Conservation (phyloP, 495 filamentous ascomycete genomes). For the Cercophora scortea region DNA sequence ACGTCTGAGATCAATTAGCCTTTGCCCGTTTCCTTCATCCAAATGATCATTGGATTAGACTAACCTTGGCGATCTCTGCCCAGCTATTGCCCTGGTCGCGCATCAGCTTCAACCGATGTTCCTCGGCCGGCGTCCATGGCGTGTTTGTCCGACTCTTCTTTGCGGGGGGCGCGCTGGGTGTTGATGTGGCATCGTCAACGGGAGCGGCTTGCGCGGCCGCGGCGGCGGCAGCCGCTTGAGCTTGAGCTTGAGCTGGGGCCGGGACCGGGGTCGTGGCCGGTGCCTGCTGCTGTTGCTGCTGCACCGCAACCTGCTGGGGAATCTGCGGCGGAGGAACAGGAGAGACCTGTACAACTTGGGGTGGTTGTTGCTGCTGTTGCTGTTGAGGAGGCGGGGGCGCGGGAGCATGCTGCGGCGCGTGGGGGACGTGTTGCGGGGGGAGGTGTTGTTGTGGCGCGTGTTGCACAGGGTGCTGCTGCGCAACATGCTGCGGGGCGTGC, state of each 20-base stretch:
- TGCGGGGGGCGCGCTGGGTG: slow-evolving; percentile 47
- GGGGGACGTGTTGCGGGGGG: slow-evolving; percentile 11
- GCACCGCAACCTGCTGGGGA: not conserved
- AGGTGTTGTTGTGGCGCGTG: slow-evolving; percentile 11
- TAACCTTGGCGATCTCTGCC: slow-evolving; percentile 95
- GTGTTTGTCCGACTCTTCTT: slow-evolving; percentile 97
- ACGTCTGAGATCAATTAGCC: slow-evolving; percentile 53
- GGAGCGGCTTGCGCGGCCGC: slow-evolving; percentile 24
- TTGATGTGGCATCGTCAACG: slow-evolving; percentile 19
- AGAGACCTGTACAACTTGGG: slow-evolving; percentile 10
- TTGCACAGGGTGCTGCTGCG: slow-evolving; percentile 9
- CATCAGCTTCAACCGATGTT: slow-evolving; percentile 87
- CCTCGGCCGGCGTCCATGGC: slow-evolving; percentile 92
- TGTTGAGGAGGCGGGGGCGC: slow-evolving; percentile 11
- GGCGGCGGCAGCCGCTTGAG: too few species aligned
- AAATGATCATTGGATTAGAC: not conserved
- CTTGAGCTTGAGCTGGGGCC: slow-evolving; percentile 23
- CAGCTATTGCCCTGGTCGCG: slow-evolving; percentile 87
- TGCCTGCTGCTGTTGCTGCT: slow-evolving; percentile 7
- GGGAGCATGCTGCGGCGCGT: slow-evolving; percentile 14
- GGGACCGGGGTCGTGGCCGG: slow-evolving; percentile 10
- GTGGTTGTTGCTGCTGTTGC: slow-evolving; percentile 12
- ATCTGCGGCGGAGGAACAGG: slow-evolving; percentile 17
- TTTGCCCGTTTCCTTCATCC: not conserved
- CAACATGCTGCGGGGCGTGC: slow-evolving; percentile 15